These are phyloP conservation scores for Plicaturopsis crispa DNA, from an alignment of 768 basidiomycete genomes.

Conservation along the genomic window DNA sequence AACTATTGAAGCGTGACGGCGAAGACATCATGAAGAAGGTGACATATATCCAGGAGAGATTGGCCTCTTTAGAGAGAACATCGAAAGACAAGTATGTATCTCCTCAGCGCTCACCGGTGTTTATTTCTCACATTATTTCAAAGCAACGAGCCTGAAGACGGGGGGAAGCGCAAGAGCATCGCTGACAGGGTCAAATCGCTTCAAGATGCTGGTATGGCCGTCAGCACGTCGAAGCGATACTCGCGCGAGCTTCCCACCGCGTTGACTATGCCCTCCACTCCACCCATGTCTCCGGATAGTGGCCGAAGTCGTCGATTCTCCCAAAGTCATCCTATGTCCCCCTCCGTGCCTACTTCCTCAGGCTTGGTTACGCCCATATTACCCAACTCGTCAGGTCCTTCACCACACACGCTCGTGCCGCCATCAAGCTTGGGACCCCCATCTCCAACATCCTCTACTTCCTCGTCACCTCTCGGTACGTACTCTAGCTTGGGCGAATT, in stretches of 20 bases:
- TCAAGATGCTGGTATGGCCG: slow-evolving; percentile 61
- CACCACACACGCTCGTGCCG: slow-evolving; percentile 62
- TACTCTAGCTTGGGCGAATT: slow-evolving; percentile 47
- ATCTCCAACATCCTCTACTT: slow-evolving; percentile 64
- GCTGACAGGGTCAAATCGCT: slow-evolving; percentile 77
- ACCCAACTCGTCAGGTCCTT: slow-evolving; percentile 28
- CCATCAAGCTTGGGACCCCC: slow-evolving; percentile 69
- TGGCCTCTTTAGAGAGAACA: slow-evolving; percentile 36
- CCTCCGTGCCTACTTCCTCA: slow-evolving; percentile 17
- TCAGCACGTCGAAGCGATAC: slow-evolving; percentile 43
- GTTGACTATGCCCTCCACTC: slow-evolving; percentile 20
- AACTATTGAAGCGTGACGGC: slow-evolving; percentile 14
- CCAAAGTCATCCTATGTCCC: slow-evolving; percentile 23
- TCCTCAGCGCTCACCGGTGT: slow-evolving; percentile 25
- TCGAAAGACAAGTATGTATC: slow-evolving; percentile 36
- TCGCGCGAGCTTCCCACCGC: slow-evolving; percentile 43
- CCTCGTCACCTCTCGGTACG: slow-evolving; percentile 47
- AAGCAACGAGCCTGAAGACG: not conserved
- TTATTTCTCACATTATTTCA: slow-evolving; percentile 1
- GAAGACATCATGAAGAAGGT: slow-evolving; percentile 26
- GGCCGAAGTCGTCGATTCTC: slow-evolving; percentile 32
- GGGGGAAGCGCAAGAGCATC: slow-evolving; percentile 73
- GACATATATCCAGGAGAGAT: slow-evolving; percentile 20
- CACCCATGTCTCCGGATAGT: slow-evolving; percentile 22
- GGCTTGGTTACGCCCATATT: slow-evolving; percentile 17